Conservation (phyloP, 495 filamentous ascomycete genomes). For the Xanthoparmelia taractica region DNA sequence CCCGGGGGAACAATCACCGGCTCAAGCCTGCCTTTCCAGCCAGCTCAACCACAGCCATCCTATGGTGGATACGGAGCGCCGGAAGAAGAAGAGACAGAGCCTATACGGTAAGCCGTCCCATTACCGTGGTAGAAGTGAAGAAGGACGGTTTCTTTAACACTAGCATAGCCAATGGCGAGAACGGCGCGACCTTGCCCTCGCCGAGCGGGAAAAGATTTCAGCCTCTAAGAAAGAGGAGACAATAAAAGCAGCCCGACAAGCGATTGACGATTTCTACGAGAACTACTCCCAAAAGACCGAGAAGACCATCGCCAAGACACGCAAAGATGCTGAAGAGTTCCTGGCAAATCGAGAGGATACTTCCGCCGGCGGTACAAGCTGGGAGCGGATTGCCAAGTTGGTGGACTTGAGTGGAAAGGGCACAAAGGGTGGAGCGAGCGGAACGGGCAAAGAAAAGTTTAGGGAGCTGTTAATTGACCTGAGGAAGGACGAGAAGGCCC, state of each 20-base stretch:
- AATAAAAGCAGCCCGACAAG: conserved; percentile 72
- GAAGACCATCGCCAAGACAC: conserved; percentile 75
- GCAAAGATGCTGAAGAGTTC: conserved; percentile 91
- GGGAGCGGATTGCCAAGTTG: conserved; percentile 95
- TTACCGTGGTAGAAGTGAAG: not conserved
- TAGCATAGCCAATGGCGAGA: conserved; percentile 71
- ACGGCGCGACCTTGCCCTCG: conserved; percentile 66
- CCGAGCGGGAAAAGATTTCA: conserved; percentile 70
- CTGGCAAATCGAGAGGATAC: conserved; percentile 82
- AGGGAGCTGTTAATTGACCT: conserved; percentile 82
- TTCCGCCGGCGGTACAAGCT: conserved; percentile 86
- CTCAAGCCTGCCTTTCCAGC: conserved; percentile 66
- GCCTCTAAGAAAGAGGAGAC: conserved; percentile 71
- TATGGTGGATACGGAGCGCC: conserved; percentile 42
- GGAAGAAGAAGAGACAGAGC: conserved; percentile 72
- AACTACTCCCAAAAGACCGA: conserved; percentile 98
- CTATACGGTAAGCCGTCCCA: conserved; percentile 53
- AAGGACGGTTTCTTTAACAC: not conserved
- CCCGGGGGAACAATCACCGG: conserved; percentile 86
- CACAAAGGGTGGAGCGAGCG: conserved; percentile 68
- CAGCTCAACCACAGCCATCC: conserved; percentile 33
- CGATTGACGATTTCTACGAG: conserved; percentile 98
- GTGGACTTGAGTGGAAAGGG: conserved; percentile 96
- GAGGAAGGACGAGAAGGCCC: conserved; percentile 89
- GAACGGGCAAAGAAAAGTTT: conserved; percentile 90